These are phyloP conservation scores for Heliamphora exappendiculata DNA, from an alignment of 148 eudicot genomes.

Conservation along the genomic window DNA sequence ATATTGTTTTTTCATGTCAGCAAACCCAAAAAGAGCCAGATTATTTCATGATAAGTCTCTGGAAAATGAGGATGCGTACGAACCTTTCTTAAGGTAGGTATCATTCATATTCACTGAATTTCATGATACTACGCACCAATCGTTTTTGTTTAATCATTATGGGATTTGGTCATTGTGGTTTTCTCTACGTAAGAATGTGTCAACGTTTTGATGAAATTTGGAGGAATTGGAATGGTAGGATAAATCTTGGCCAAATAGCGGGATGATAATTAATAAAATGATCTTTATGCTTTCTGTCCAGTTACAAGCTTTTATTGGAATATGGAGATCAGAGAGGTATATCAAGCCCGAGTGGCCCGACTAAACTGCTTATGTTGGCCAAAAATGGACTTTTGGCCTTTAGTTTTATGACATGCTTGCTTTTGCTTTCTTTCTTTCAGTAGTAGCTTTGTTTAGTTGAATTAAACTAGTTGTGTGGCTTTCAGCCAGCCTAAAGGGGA, in stretches of 20 bases:
- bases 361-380: too few relatives aligned
- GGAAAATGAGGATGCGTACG: constrained; percentile 77
- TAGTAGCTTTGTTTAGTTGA: background rate
- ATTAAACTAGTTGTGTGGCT: background rate
- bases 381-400: too few relatives aligned
- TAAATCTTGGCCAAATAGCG: too few relatives aligned
- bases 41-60: constrained; percentile 85
- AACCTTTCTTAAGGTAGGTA: constrained; percentile 75
- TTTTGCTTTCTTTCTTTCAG: background rate
- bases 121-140: constrained; percentile 8
- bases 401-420: too few relatives aligned
- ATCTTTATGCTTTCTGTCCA: too few relatives aligned
- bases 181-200: background rate
- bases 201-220: too few relatives aligned
- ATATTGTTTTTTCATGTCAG: constrained; percentile 37
- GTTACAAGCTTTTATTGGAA: too few relatives aligned
- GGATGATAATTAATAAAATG: too few relatives aligned
- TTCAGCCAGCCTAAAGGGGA: background rate
- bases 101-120: background rate
- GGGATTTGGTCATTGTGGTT: background rate
- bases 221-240: too few relatives aligned
- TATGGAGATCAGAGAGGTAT: too few relatives aligned
- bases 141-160: background rate
- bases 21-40: constrained; percentile 82
- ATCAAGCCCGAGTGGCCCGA: too few relatives aligned